These are phyloP conservation scores for Sclerotinia glacialis DNA, from an alignment of 2,329 filamentous ascomycete genomes.

Conservation along the genomic window DNA sequence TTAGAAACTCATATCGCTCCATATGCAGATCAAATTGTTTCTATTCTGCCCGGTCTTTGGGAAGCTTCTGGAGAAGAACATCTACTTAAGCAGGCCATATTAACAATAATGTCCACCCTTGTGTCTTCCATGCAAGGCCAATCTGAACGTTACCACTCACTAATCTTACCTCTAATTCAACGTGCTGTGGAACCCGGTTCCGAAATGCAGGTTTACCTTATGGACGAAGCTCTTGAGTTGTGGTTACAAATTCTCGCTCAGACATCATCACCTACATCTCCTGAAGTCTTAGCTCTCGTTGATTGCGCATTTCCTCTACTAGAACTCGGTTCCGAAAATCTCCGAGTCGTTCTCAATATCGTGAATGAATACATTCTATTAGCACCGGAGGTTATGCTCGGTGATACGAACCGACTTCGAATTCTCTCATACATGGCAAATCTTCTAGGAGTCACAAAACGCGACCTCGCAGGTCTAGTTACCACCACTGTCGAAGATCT, in stretches of 20 bases:
- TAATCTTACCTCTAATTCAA: conserved; percentile 79
- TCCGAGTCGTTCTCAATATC: conserved; percentile 60
- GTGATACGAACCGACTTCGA: conserved; percentile 52
- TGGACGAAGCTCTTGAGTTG: conserved; percentile 88
- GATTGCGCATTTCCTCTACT: conserved; percentile 64
- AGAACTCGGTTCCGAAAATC: conserved; percentile 62
- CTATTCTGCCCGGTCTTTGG: conserved; percentile 79
- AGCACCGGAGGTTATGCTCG: conserved; percentile 64
- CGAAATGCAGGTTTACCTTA: conserved; percentile 72
- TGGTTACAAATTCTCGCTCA: conserved; percentile 75
- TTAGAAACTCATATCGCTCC: conserved; percentile 69
- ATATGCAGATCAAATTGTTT: conserved; percentile 78
- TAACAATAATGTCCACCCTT: conserved; percentile 79
- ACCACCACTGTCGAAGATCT: conserved; percentile 62
- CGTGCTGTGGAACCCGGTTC: conserved; percentile 76
- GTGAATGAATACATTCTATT: conserved; percentile 69
- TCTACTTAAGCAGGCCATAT: conserved; percentile 89
- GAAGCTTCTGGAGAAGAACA: conserved; percentile 74
- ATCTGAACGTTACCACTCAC: conserved; percentile 72
- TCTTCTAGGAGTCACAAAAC: conserved; percentile 51
- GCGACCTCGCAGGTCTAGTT: conserved; percentile 57
- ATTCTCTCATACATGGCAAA: conserved; percentile 50
- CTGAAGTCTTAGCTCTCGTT: conserved; percentile 61
- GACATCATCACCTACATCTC: conserved; percentile 58
- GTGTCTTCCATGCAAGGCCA: conserved; percentile 80